A percentile compares a stretch with the other conserved stretches of the same genome.
Evolutionary conservation across 257 asterid species (phyloP).

Genomic region (Knoxia roxburghii): DNA sequence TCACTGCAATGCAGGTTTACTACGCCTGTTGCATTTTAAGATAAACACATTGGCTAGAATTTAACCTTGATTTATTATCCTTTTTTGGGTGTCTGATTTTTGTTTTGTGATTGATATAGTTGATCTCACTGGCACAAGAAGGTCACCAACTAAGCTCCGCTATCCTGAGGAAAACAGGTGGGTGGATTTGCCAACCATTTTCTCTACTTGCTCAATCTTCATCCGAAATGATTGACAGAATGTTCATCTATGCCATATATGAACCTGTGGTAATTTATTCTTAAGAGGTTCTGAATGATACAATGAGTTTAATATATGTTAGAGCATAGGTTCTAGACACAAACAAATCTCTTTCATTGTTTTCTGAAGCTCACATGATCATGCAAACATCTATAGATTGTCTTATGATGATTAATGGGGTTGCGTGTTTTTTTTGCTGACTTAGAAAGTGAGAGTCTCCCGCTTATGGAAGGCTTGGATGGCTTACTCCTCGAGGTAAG

Average conservation of each 20-base stretch:
- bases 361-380: not conserved
- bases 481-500: constrained; percentile 60
- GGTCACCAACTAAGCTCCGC: constrained; percentile 55
- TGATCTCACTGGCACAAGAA: constrained; percentile 81
- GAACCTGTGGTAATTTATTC: too few relatives aligned
- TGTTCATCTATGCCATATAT: not conserved
- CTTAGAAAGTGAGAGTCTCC: constrained; percentile 50
- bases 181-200: constrained; percentile 14
- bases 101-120: constrained; percentile 35
- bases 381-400: not conserved
- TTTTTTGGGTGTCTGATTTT: not conserved
- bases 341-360: not conserved
- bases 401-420: not conserved
- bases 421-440: constrained; percentile 29
- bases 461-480: constrained; percentile 74
- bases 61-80: not conserved
- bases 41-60: not conserved
- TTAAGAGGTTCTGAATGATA: too few relatives aligned
- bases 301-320: too few relatives aligned
- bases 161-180: constrained; percentile 54
- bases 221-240: not conserved
- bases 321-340: not conserved
- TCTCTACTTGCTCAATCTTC: not conserved
- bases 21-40: not conserved
- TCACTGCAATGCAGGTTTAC: constrained; percentile 87